phyloP scores from a whole-genome alignment of 768 basidiomycete genomes.

The Russula sp. region DNA sequence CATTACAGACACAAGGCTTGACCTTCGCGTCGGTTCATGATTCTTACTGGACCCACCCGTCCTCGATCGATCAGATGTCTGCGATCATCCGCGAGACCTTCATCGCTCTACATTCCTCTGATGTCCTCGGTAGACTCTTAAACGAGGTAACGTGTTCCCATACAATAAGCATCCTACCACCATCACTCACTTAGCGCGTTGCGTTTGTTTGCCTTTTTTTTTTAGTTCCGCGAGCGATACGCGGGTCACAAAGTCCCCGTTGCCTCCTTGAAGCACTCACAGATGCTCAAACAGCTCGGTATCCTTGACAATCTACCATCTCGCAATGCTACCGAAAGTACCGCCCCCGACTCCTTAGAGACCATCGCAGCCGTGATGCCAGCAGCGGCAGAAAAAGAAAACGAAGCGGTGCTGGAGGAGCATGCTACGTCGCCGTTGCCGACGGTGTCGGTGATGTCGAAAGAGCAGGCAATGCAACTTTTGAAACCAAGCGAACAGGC shows the following conservation, averaged over 20 bases:
- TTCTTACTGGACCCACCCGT: slow-evolving; percentile 98
- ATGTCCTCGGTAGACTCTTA: slow-evolving; percentile 70
- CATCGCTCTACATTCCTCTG: slow-evolving; percentile 84
- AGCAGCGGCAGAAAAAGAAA: slow-evolving; percentile 7
- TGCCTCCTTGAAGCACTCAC: slow-evolving; percentile 40
- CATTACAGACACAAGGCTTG: slow-evolving; percentile 58
- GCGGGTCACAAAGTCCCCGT: slow-evolving; percentile 67
- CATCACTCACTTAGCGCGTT: neutral
- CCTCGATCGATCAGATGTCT: slow-evolving; percentile 83
- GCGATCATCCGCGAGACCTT: slow-evolving; percentile 89
- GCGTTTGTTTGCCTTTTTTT: neutral
- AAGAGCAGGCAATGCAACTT: slow-evolving; percentile 32
- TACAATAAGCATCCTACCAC: neutral
- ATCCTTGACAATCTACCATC: slow-evolving; percentile 40
- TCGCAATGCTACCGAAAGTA: slow-evolving; percentile 32
- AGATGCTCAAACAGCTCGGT: slow-evolving; percentile 34
- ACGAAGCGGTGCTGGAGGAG: slow-evolving; percentile 33
- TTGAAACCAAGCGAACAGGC: neutral
- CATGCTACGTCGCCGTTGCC: slow-evolving; percentile 30
- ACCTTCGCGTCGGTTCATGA: slow-evolving; percentile 97
- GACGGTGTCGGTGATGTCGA: slow-evolving; percentile 31
- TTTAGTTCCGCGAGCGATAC: slow-evolving; percentile 31
- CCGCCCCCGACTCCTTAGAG: neutral
- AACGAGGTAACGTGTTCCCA: slow-evolving; percentile 60
- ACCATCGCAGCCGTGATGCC: slow-evolving; percentile 19